Base-by-base conservation (phyloP, 2,329 filamentous ascomycete genomes). In the Phialemonium atrogriseum region DNA sequence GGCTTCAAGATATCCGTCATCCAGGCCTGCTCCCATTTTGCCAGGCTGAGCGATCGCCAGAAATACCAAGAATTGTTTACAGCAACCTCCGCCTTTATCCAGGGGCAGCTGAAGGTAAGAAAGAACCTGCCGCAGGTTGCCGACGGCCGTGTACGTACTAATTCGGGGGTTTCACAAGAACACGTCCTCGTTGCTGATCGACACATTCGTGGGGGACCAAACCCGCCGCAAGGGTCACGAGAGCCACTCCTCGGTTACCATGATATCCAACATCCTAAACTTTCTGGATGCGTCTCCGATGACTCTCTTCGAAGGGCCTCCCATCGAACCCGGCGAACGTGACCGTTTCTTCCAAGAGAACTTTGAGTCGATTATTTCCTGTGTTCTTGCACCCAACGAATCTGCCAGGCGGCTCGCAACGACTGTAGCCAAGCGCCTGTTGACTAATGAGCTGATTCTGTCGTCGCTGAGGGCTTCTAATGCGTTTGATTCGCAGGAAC, bases 1-100 rank as follows among this genome's bases (percentile, higher is more conserved):
- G 64, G 59, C 32, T 80, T 79, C 52, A 79, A 78, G 49, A 63
- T 79, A 27, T 72, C 77, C 7, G 63, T 74, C 16, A 65, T 80
- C 14, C 73, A 76, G 47, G 71, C 69, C 9, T 80, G 76, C 43
- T 68, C 70, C 22, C 72, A 79, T 47, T 77, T 80, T 52, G 73
- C 74, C 7, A 62, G 66, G 30, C 62, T 72, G 36, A 53, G 59
- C 5, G 59, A 70, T 39, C 50, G 64, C 9, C 51, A 60, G 8
- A 58, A 61, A 28, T 80, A 74, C 41, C 55, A 62, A 23, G 61
- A 61, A n/a, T 53, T 82, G 4, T 79, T 77, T 46, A 51, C 58
- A 5, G 64, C 64, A 15, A 66, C 68, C 4, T 63, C 73, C 5
- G 65, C 67, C 0, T 78, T 76, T 37, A 68, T 80, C 47, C 67